Evolutionary conservation across 768 basidiomycete species (phyloP), one percentile per base, ranked within the genome.

Genomic region (Cystobasidium ongulense): DNA sequence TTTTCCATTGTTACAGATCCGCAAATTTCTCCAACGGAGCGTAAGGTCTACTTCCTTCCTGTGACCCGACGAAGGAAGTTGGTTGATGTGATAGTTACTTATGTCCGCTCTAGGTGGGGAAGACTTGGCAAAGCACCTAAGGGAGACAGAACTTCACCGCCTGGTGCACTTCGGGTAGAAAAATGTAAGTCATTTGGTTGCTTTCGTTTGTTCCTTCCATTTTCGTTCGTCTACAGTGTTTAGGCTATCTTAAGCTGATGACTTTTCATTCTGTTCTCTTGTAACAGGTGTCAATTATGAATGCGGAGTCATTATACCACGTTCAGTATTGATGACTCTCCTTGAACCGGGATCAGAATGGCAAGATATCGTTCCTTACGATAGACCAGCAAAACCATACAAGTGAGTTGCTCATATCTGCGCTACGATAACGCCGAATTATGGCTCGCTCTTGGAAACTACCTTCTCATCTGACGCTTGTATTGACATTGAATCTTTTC

Each of bases 351-450:
- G 70, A 0, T 50, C 63, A 8, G 38, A n/a, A 0, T 76, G 76
- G 76, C 73, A 75, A 11, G 74, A 75, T 41, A 39, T 75, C 15
- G 23, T 76, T 13, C 63, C 76, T 23, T 76, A 72, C n/a, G 52
- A 72, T 27, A 36, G 63, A 18, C 76, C 76, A 29, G 54, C 57
- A 11, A 70, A 35, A 50, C 43, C 25, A 43, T 76, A 74, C 36
- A 33, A 39, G 27, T 53, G 36, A 68, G 64, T 63, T n/a, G n/a
- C n/a, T n/a, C n/a, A n/a, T n/a, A n/a, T n/a, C n/a, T n/a, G n/a
- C n/a, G n/a, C n/a, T n/a, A n/a, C n/a, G n/a, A n/a, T n/a, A n/a
- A n/a, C n/a, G n/a, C n/a, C n/a, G n/a, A n/a, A n/a, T n/a, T n/a
- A n/a, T n/a, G n/a, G n/a, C n/a, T n/a, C n/a, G n/a, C n/a, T n/a